Conservation (phyloP, 441 rosid species). For the Croton laevigatus region DNA sequence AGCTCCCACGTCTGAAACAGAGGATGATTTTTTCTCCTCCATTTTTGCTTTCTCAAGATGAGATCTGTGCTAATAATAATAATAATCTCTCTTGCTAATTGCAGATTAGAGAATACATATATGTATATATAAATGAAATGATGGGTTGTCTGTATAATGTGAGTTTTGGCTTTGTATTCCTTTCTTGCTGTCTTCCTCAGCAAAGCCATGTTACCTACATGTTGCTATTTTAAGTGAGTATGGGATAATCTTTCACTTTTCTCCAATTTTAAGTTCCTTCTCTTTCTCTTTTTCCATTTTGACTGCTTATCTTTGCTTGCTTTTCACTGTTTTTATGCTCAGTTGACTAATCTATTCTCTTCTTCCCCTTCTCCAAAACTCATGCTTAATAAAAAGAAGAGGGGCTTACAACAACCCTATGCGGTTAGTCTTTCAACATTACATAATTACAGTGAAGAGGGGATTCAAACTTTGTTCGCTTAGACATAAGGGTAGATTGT, state of each 20-base stretch:
- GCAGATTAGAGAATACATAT: background rate
- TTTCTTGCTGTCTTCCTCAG: conserved; percentile 17
- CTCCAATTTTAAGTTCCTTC: conserved; percentile 14
- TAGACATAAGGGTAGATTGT: no score
- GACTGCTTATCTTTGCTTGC: no score
- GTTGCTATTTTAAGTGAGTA: conserved; percentile 10
- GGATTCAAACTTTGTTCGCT: no score
- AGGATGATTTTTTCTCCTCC: conserved; percentile 19
- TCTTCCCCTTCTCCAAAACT: no score
- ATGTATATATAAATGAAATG: background rate
- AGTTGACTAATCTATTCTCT: background rate
- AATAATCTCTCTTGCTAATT: background rate
- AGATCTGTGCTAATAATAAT: background rate
- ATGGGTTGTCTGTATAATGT: background rate
- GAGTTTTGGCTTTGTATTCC: conserved; percentile 4
- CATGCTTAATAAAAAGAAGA: no score
- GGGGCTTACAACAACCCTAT: no score
- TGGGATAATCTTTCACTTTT: conserved; percentile 21
- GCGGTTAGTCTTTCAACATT: no score
- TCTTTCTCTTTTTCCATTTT: background rate
- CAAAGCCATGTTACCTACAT: conserved; percentile 24
- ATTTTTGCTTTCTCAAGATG: background rate
- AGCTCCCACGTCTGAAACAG: conserved; percentile 78
- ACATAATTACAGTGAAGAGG: no score
- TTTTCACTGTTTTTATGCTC: no score